Evolutionary conservation across 208 protist genomes (phyloP).

Genomic region (Trypanosomatidae sp.): DNA sequence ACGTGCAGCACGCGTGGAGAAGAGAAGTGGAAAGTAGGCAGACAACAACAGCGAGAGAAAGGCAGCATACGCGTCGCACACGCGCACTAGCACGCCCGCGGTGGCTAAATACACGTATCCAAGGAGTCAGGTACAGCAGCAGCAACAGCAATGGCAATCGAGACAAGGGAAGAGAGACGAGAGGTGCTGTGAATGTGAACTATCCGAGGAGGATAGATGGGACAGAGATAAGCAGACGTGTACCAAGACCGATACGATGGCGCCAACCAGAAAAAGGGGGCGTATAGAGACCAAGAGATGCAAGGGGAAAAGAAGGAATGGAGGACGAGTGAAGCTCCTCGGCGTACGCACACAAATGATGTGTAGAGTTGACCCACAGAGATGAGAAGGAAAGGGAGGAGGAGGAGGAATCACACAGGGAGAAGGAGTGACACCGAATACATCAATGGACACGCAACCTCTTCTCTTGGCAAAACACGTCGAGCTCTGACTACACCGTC

Average conservation of each 20-base stretch:
- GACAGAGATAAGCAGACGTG: background rate
- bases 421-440: background rate
- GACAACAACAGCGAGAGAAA: conserved; percentile 4
- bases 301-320: background rate
- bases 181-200: background rate
- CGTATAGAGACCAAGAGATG: background rate
- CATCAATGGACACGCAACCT: background rate
- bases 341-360: background rate
- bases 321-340: background rate
- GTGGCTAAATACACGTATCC: background rate
- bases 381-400: background rate
- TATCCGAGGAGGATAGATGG: background rate
- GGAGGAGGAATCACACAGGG: background rate
- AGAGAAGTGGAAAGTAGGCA: background rate
- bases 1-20: background rate
- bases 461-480: background rate
- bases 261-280: background rate
- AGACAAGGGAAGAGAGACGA: background rate
- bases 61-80: background rate
- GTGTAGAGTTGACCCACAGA: background rate
- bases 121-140: background rate
- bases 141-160: background rate
- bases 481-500: background rate
- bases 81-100: background rate
- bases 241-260: background rate